phyloP scores from a whole-genome alignment of 2,329 filamentous ascomycete genomes.

The Aspergillus ochraceoroseus region DNA sequence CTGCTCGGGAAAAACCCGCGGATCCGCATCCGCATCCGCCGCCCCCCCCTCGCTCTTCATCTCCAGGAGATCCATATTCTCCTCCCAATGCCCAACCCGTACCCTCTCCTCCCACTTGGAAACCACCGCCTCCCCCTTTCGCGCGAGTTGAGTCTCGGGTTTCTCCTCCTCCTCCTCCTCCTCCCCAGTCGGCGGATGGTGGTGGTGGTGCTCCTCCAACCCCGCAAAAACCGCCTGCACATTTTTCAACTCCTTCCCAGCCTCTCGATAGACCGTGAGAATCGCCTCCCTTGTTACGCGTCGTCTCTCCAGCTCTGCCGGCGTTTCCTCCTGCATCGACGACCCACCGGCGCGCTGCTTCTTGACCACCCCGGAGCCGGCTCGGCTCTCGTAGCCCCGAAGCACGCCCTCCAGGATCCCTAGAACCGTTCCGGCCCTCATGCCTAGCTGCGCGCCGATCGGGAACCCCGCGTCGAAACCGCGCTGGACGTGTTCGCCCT shows the following conservation, averaged over 20 bases:
- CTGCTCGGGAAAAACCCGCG: too few relatives aligned
- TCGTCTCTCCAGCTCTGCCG: constrained; percentile 4
- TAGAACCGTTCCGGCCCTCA: constrained; percentile 66
- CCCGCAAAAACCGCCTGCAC: constrained; percentile 59
- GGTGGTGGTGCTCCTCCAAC: constrained; percentile 12
- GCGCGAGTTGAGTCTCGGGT: constrained; percentile 28
- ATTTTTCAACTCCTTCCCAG: constrained; percentile 56
- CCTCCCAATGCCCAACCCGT: constrained; percentile 36
- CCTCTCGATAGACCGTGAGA: constrained; percentile 39
- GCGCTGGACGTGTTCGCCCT: constrained; percentile 69
- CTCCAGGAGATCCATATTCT: constrained; percentile 38
- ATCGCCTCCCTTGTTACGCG: constrained; percentile 36
- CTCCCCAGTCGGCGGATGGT: too few relatives aligned
- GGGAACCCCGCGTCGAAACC: constrained; percentile 91
- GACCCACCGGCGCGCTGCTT: constrained; percentile 20
- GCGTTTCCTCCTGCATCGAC: not conserved
- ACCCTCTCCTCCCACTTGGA: constrained; percentile 32
- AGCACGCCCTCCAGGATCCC: constrained; percentile 71
- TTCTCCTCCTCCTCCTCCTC: constrained; percentile 20
- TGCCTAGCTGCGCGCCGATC: constrained; percentile 74
- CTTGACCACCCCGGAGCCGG: constrained; percentile 26
- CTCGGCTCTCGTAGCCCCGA: constrained; percentile 29
- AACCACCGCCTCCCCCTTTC: constrained; percentile 30
- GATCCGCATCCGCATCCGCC: too few relatives aligned
- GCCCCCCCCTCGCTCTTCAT: constrained; percentile 26